These are phyloP conservation scores for Maudiozyma turicensis DNA, from an alignment of 805 yeast genomes.

Conservation along the genomic window DNA sequence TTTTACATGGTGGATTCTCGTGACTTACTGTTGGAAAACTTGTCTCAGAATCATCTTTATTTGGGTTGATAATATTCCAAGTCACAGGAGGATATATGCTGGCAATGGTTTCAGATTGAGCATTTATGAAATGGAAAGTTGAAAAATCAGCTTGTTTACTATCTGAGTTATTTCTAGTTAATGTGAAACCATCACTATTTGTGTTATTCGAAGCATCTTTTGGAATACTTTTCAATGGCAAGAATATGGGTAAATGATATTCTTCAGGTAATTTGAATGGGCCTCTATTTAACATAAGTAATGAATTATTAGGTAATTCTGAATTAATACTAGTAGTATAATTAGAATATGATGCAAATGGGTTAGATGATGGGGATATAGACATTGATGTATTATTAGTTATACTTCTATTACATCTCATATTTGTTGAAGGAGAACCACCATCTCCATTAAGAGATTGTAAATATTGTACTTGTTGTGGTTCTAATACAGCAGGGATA, in stretches of 20 bases:
- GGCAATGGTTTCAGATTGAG: neutral
- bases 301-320: neutral
- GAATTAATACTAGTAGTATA: neutral
- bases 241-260: neutral
- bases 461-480: neutral
- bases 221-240: neutral
- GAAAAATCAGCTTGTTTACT: conserved; percentile 1
- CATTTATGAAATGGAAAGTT: conserved; percentile 2
- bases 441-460: neutral
- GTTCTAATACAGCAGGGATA: conserved; percentile 1
- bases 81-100: neutral
- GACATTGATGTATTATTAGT: neutral
- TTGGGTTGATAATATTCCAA: neutral
- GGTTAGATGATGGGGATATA: neutral
- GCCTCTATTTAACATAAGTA: neutral
- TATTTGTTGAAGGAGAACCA: neutral
- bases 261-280: neutral
- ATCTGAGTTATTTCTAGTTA: neutral
- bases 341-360: neutral
- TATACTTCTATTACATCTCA: neutral
- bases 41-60: neutral
- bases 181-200: neutral
- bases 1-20: neutral
- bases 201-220: neutral
- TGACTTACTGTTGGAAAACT: neutral